Evolutionary conservation across 176 grass and related monocot species (phyloP), one percentile per base, ranked within the genome.

Genomic region (Oryza glumipatula): DNA sequence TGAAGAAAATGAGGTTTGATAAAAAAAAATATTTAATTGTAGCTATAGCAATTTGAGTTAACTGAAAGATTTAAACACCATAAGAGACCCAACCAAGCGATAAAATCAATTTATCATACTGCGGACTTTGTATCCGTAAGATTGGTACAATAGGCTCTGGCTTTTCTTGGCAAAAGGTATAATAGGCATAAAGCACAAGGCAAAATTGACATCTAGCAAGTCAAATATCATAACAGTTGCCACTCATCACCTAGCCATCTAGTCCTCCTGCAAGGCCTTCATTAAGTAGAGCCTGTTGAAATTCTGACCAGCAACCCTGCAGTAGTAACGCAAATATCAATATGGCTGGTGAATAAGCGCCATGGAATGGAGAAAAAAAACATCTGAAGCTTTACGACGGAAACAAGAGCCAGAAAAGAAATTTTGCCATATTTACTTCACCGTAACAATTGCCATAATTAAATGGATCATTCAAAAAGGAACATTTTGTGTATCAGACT

Each of bases 251-350:
- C 84, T 68, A 88, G 41, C 24, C 72, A 26, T 72, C 81, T 91
- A 93, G n/a, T 93, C 89, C 58, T 97, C 92, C 38, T 97, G 92
- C 86, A 97, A 83, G 32, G 92, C 88, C 88, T 97, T 97, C 90
- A 97, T 94, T 75, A 94, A 82, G 70, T 92, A 91, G 71, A 97
- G 83, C 74, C 86, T 92, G 86, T 86, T 81, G 80, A 97, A 97
- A 82, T 89, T 94, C 86, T 94, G 94, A 30, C 92, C 94, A 76
- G 92, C 82, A 80, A 92, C 92, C 65, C 94, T 97, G 90, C 41
- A 82, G 88, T 63, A 30, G 38, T 52, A 26, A 76, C 19, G 41
- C 11, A 79, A 75, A 64, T 23, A 76, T 76, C 26, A 65, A 80
- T 47, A 73, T 24, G 7, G 52, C n/a, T 23, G n/a, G 58, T 63